phyloP scores from a whole-genome alignment of 345 rosid species.

The Ceriops decandra region DNA sequence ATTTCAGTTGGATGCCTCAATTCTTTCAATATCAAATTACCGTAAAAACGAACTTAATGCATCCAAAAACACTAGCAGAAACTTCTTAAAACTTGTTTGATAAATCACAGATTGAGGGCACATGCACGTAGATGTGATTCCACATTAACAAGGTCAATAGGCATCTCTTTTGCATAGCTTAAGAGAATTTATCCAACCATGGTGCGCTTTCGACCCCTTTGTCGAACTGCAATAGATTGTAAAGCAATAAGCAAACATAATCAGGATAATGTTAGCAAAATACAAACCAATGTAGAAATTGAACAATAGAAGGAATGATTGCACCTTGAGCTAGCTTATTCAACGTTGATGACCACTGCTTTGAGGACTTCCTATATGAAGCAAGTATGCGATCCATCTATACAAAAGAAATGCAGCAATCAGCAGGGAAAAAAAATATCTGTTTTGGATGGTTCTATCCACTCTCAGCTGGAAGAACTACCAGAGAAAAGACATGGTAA shows the following conservation, averaged over 20 bases:
- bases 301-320: background rate
- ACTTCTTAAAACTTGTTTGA: background rate
- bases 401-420: slow-evolving; percentile 10
- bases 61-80: background rate
- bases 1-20: background rate
- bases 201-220: slow-evolving; percentile 90
- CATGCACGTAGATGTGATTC: background rate
- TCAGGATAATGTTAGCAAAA: background rate
- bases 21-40: background rate
- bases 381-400: slow-evolving; percentile 82
- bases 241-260: slow-evolving; percentile 15
- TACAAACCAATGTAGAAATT: background rate
- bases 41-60: background rate
- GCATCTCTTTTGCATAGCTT: background rate
- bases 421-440: background rate
- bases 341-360: slow-evolving; percentile 90
- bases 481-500: background rate
- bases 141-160: background rate
- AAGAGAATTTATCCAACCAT: slow-evolving; percentile 68
- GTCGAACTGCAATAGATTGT: slow-evolving; percentile 54
- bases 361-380: slow-evolving; percentile 84
- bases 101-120: background rate
- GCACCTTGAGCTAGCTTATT: slow-evolving; percentile 97
- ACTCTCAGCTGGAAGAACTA: background rate
- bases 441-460: background rate